Percentiles rank a stretch among this genome's conserved stretches.
These are phyloP conservation scores for Taxawa tesnikishii DNA, from an alignment of 2,329 filamentous ascomycete species.

Conservation along the genomic window DNA sequence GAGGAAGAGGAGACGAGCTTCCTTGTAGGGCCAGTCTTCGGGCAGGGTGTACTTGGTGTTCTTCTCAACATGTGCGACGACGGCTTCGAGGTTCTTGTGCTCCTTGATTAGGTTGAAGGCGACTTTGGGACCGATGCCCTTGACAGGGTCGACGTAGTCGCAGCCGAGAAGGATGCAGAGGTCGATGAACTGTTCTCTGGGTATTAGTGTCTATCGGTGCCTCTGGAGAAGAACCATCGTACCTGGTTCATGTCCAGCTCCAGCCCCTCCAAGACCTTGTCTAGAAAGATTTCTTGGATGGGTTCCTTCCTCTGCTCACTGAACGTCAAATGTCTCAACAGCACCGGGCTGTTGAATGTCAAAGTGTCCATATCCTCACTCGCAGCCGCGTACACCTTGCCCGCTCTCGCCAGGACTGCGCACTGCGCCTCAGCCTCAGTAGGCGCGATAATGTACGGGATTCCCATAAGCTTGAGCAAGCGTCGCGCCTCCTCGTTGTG, in stretches of 20 bases:
- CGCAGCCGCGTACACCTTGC: constrained; percentile 92
- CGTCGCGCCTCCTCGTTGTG: constrained; percentile 93
- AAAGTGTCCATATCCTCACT: constrained; percentile 99
- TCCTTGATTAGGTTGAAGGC: constrained; percentile 91
- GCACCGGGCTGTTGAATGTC: constrained; percentile 84
- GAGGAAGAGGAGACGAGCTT: constrained; percentile 85
- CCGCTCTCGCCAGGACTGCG: constrained; percentile 73
- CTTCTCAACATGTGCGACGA: constrained; percentile 68
- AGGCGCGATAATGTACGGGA: constrained; percentile 88
- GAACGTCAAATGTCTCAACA: constrained; percentile 88
- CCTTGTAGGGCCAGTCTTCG: constrained; percentile 92
- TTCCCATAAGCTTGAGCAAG: constrained; percentile 85
- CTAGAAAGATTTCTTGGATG: constrained; percentile 85
- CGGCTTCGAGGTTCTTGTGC: constrained; percentile 73
- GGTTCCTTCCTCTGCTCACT: constrained; percentile 96
- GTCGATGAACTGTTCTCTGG: constrained; percentile 66
- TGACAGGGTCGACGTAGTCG: constrained; percentile 93
- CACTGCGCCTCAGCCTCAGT: constrained; percentile 98
- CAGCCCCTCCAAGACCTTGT: constrained; percentile 75
- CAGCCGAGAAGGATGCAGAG: constrained; percentile 95
- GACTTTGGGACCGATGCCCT: constrained; percentile 84
- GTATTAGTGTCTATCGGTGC: not conserved
- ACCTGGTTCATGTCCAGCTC: constrained; percentile 81
- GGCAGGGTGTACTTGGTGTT: constrained; percentile 74
- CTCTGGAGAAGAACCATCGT: constrained; percentile 11